Percentiles rank a stretch among this genome's conserved stretches.
phyloP scores from a whole-genome alignment of 805 yeast species.

The Candida andamanensis region DNA sequence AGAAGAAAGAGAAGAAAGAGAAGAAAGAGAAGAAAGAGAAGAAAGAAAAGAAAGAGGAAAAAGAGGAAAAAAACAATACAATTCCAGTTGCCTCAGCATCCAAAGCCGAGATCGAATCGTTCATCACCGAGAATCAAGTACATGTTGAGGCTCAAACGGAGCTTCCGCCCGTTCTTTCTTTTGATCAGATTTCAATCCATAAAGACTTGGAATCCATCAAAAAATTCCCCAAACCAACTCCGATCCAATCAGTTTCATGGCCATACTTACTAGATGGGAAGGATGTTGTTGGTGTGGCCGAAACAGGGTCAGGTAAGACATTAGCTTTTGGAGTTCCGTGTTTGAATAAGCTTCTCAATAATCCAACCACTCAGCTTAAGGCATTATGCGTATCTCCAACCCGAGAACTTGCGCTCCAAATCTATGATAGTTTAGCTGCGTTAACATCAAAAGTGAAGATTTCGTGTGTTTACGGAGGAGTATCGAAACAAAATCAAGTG shows the following conservation, averaged over 20 bases:
- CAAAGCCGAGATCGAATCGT: constrained; percentile 55
- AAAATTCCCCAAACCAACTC: constrained; percentile 86
- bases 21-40: constrained; percentile 7
- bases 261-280: constrained; percentile 74
- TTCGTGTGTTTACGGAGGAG: constrained; percentile 95
- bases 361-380: constrained; percentile 46
- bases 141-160: constrained; percentile 58
- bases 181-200: constrained; percentile 50
- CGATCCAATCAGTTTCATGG: constrained; percentile 94
- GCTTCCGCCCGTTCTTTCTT: constrained; percentile 65
- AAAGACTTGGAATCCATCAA: constrained; percentile 57
- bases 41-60: constrained; percentile 7
- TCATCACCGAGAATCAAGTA: constrained; percentile 68
- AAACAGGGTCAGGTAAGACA: constrained; percentile 97
- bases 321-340: constrained; percentile 98
- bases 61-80: constrained; percentile 15
- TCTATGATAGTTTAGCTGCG: constrained; percentile 70
- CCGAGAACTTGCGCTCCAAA: constrained; percentile 94
- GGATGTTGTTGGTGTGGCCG: constrained; percentile 96
- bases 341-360: constrained; percentile 56
- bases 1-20: constrained; percentile 11
- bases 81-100: constrained; percentile 30
- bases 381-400: constrained; percentile 93
- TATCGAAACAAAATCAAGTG: constrained; percentile 89
- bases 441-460: constrained; percentile 65